These are phyloP conservation scores for Mediolabrus comicus DNA, from an alignment of 108 stramenopile species.

Conservation along the genomic window DNA sequence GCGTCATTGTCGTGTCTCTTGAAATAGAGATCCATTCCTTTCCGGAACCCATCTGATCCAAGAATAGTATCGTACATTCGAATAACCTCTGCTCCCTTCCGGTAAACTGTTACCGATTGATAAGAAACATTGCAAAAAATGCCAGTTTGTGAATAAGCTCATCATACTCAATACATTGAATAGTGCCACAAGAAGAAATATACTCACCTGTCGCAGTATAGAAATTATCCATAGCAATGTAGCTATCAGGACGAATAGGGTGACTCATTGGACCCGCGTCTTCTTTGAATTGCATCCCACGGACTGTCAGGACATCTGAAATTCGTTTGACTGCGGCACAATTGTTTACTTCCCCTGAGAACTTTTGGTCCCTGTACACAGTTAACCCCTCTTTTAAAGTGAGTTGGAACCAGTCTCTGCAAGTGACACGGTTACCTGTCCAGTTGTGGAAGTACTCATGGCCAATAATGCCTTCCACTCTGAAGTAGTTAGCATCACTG, in stretches of 20 bases:
- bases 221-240: conserved; percentile 81
- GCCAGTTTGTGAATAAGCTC: too few relatives aligned
- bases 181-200: background rate
- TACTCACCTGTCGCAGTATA: conserved; percentile 62
- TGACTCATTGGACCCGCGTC: conserved; percentile 75
- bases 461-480: conserved; percentile 72
- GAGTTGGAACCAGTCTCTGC: conserved; percentile 86
- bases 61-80: conserved; percentile 77
- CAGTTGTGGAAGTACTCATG: conserved; percentile 87
- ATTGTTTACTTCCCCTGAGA: conserved; percentile 55
- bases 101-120: too few relatives aligned
- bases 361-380: conserved; percentile 79
- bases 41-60: conserved; percentile 67
- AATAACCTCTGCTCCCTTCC: conserved; percentile 71
- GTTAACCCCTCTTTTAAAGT: conserved; percentile 84
- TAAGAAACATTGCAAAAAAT: too few relatives aligned
- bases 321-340: conserved; percentile 59
- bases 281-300: conserved; percentile 53
- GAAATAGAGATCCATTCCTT: conserved; percentile 51
- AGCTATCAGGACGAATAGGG: conserved; percentile 74
- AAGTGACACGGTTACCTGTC: conserved; percentile 80
- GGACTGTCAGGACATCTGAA: conserved; percentile 48
- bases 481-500: conserved; percentile 54
- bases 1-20: conserved; percentile 75
- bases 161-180: too few relatives aligned